Base-by-base conservation (phyloP, 805 yeast species). In the Saccharomycopsis fermentans region DNA sequence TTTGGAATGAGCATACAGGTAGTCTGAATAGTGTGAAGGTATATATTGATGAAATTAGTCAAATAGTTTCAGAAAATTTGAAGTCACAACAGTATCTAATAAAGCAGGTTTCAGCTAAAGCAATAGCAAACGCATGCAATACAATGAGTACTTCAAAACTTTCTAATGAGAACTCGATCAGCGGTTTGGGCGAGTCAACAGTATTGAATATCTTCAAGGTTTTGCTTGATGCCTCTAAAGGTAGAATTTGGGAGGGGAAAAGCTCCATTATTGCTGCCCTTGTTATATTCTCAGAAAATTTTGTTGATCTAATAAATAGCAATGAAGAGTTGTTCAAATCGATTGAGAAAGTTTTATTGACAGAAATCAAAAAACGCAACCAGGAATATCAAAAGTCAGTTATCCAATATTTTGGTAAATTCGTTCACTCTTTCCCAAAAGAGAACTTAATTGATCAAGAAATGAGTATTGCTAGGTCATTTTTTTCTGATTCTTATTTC, bases 221-320 rank as follows among this genome's bases (percentile, higher is more conserved):
- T 6, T 72, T 89, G 52, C 67, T 87, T 17, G 77, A 76, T 32
- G 81, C 95, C 0, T 76, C 83, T 58, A 74, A 77, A 58, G 97
- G 97, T 0, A 81, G 95, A 60, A 80, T 92, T 9, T 92, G 96
- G 94, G 77, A 77, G 16, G 98, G 97, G 5, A 92, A 92, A 66
- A 97, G 90, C 64, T 70, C 76, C 32, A 78, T 94, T 1, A 73
- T 90, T 19, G 82, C 81, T 39, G 87, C 96, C 0, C 71, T 91
- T 57, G 86, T 87, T 0, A 70, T 81, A 1, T 74, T 87, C 35
- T 75, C 82, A 8, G 70, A 74, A 53, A 64, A 63, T 0, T 73
- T 67, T 51, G 40, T 56, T 35, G 48, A 39, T 14, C 24, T 52
- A 29, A 63, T 83, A 14, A 54, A 57, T 0, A 58, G 65, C 1